A percentile compares a stretch with the other conserved stretches of the same genome.
phyloP scores from a whole-genome alignment of 225 moss, liverwort and hornwort genomes.

The Marchantia polymorpha region DNA sequence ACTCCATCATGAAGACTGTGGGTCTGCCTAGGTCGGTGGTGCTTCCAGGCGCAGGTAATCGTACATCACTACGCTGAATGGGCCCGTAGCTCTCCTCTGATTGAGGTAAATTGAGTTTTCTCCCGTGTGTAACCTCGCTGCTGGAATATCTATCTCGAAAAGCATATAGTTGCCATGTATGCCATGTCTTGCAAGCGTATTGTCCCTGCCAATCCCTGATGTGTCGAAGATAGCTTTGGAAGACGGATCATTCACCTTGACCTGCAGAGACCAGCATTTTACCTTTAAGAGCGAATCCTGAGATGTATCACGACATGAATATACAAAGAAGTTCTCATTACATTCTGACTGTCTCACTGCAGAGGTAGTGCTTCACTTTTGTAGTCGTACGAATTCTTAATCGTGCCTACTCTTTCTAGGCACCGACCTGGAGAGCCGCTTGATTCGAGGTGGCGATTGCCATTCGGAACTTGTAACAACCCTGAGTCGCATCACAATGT shows the following conservation, averaged over 20 bases:
- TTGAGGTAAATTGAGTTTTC: slow-evolving; percentile 72
- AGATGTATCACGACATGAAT: no score
- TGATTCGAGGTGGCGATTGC: slow-evolving; percentile 46
- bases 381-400: no score
- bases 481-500: slow-evolving; percentile 21
- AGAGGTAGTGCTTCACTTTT: no score
- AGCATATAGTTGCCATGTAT: slow-evolving; percentile 68
- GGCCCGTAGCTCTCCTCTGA: slow-evolving; percentile 65
- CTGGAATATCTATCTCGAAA: slow-evolving; percentile 58
- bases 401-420: no score
- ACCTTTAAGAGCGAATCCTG: no score
- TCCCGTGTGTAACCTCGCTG: slow-evolving; percentile 45
- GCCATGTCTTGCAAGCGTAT: slow-evolving; percentile 79
- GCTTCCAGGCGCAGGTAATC: slow-evolving; percentile 89
- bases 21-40: slow-evolving; percentile 28
- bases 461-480: slow-evolving; percentile 64
- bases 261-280: slow-evolving; percentile 38
- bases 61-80: slow-evolving; percentile 81
- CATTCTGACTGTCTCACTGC: no score
- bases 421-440: slow-evolving; percentile 16
- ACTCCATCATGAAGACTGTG: not conserved
- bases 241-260: slow-evolving; percentile 60
- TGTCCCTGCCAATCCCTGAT: slow-evolving; percentile 81
- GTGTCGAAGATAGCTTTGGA: slow-evolving; percentile 67
- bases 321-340: no score